Evolutionary conservation across 106 monocot species (phyloP), one percentile per base, ranked within the genome.

Genomic region (Dioscorea zingiberensis): DNA sequence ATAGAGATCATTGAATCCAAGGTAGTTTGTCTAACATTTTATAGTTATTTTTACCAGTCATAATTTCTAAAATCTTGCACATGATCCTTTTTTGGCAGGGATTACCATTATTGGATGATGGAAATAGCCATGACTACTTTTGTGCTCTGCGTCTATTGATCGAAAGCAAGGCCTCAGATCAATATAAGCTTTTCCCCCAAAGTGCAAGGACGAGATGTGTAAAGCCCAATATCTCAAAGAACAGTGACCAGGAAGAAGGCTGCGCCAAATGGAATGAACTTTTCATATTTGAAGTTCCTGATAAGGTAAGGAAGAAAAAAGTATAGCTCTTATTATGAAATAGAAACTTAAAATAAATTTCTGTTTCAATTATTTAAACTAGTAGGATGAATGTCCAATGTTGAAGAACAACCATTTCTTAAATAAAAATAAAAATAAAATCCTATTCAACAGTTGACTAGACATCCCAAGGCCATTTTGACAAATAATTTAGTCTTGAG

Each of bases 221-320:
- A 44, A 88, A 59, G 71, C 91, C 88, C 64, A 25, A 59, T 9
- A 44, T 83, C 47, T 80, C 80, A 69, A 76, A 53, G 13, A 63
- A 48, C 29, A 74, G 68, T 78, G 69, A 30, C 16, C 47, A 27
- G 13, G 44, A 23, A 27, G 54, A 75, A 73, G 84, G 78, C 16
- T 63, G 47, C 77, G 88, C 81, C 45, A 88, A 86, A 54, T 97
- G 97, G 97, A 92, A 97, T 82, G 97, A 97, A 71, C 76, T 86
- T 77, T 97, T 97, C 73, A 78, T 97, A 57, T 97, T 97, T 84
- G 91, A 97, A 79, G 73, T 91, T 68, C 97, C 97, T 62, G 83
- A 86, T 48, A 83, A 88, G 91, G 97, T 86, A 75, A 26, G 69
- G 21, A 23, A 4, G 1, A 1, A 22, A 48, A 23, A 29, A n/a